These are phyloP conservation scores for Atalantia buxifolia DNA, from an alignment of 345 rosid species.

Conservation along the genomic window DNA sequence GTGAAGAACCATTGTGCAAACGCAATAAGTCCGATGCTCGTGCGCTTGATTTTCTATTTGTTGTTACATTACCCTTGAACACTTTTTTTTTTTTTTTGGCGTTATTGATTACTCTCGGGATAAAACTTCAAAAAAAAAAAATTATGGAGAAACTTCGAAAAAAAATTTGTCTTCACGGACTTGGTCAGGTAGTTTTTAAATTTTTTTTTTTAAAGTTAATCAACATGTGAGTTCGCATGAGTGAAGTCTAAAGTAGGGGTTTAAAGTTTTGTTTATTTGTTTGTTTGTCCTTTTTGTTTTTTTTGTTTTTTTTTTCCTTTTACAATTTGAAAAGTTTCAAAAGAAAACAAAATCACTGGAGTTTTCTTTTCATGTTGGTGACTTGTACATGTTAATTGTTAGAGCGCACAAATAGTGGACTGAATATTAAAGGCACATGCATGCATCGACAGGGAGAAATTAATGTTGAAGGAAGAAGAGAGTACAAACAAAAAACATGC, in stretches of 20 bases:
- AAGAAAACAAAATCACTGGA: not conserved
- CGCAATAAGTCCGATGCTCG: not conserved
- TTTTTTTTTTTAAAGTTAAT: too few species aligned
- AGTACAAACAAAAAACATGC: not conserved
- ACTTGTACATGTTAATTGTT: not conserved
- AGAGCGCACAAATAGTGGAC: not conserved
- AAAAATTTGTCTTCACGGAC: too few species aligned
- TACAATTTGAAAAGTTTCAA: too few species aligned
- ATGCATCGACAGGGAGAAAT: not conserved
- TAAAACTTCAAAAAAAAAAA: not conserved
- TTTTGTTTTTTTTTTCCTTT: too few species aligned
- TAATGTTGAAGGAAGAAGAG: not conserved
- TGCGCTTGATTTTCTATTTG: not conserved
- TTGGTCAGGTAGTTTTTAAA: too few species aligned
- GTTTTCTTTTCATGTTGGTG: too few species aligned
- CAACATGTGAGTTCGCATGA: too few species aligned
- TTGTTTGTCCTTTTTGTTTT: too few species aligned
- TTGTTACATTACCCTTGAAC: not conserved
- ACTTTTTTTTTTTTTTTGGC: not conserved
- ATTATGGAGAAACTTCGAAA: not conserved
- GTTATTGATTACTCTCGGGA: not conserved
- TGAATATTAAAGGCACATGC: not conserved
- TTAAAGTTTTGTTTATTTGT: too few species aligned
- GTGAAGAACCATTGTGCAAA: not conserved
- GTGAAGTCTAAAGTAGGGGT: too few species aligned